phyloP scores from a whole-genome alignment of 2,329 filamentous ascomycete species.

The Amesomyces nigricolor region DNA sequence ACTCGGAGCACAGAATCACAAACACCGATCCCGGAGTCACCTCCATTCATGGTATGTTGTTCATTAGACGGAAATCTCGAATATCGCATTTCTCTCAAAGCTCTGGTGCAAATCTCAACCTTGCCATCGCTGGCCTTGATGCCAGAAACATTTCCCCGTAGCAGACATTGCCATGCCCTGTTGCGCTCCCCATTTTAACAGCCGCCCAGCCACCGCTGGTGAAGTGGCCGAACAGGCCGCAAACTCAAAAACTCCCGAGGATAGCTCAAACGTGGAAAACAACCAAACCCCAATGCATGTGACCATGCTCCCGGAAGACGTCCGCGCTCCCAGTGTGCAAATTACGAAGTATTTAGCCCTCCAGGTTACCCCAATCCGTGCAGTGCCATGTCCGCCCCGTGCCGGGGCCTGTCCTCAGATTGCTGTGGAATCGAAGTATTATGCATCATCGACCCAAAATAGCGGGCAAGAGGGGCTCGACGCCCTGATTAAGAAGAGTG shows the following conservation, averaged over 20 bases:
- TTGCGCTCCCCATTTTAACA: slow-evolving; percentile 16
- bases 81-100: slow-evolving; percentile 6
- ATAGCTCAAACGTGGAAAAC: slow-evolving; percentile 19
- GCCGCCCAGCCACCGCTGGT: slow-evolving; percentile 19
- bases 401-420: slow-evolving; percentile 9
- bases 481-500: slow-evolving; percentile 17
- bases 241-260: slow-evolving; percentile 14
- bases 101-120: slow-evolving; percentile 1
- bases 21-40: slow-evolving; percentile 1
- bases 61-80: neutral
- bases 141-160: neutral
- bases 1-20: neutral
- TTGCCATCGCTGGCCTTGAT: neutral
- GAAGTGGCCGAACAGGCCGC: slow-evolving; percentile 7
- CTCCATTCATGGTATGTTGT: neutral
- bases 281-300: slow-evolving; percentile 20
- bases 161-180: slow-evolving; percentile 20
- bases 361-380: slow-evolving; percentile 7
- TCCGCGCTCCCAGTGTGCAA: slow-evolving; percentile 15
- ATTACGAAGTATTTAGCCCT: slow-evolving; percentile 20
- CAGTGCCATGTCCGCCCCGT: slow-evolving; percentile 11
- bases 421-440: slow-evolving; percentile 11
- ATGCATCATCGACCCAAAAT: slow-evolving; percentile 12
- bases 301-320: slow-evolving; percentile 18
- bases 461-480: slow-evolving; percentile 7